A percentile compares a stretch with the other conserved stretches of the same genome.
Evolutionary conservation across 169 alveolate species (phyloP).

Genomic region (Perkinsus olseni): DNA sequence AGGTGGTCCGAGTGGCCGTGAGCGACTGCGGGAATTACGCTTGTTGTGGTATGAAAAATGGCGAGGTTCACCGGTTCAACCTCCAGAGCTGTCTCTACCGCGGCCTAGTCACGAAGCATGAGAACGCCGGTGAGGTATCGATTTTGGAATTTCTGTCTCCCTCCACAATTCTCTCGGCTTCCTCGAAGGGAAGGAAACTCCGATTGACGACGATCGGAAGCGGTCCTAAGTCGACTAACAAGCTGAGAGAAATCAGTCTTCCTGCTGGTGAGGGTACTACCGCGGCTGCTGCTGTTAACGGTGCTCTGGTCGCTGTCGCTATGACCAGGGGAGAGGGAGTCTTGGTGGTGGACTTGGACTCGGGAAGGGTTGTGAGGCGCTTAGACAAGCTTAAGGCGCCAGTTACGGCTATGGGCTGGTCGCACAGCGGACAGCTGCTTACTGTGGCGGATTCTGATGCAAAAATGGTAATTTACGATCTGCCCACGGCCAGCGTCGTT

Average conservation of each 20-base stretch:
- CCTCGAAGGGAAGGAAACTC: neutral
- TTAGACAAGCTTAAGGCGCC: neutral
- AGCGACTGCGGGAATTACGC: constrained; percentile 62
- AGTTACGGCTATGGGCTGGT: neutral
- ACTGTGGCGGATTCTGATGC: neutral
- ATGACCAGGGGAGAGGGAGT: neutral
- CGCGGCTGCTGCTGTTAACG: neutral
- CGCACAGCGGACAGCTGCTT: neutral
- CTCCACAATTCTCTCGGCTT: neutral
- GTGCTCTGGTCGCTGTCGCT: neutral
- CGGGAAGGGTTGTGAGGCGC: neutral
- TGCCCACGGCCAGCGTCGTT: neutral
- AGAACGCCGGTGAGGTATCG: neutral
- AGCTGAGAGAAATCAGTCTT: neutral
- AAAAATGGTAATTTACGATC: neutral
- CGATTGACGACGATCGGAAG: neutral
- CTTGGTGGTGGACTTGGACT: neutral
- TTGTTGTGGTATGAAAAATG: constrained; percentile 46
- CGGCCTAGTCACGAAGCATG: constrained; percentile 1
- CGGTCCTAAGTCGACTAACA: neutral
- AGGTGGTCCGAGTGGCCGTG: constrained; percentile 37
- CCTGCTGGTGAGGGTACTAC: neutral
- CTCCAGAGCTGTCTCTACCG: constrained; percentile 54
- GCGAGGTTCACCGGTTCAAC: constrained; percentile 49
- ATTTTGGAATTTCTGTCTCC: neutral